phyloP scores from a whole-genome alignment of 345 rosid species.

The Rhodamnia argentea region DNA sequence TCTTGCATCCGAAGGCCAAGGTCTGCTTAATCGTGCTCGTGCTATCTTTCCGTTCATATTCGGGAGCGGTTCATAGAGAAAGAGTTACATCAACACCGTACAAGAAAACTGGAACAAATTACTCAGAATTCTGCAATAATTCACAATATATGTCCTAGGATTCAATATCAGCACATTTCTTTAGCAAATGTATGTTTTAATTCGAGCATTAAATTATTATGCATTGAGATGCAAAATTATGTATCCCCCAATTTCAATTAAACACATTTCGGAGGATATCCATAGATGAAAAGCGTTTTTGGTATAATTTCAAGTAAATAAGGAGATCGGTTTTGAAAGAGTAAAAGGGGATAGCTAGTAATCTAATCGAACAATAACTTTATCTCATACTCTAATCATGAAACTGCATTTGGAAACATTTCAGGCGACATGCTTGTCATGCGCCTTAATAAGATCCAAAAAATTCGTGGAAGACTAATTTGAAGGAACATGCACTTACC shows the following conservation, averaged over 20 bases:
- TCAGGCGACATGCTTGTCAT: neutral
- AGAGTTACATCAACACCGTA: neutral
- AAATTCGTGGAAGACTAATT: neutral
- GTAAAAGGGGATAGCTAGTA: neutral
- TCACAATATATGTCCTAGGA: neutral
- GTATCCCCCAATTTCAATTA: neutral
- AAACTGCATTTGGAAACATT: neutral
- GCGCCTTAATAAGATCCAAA: neutral
- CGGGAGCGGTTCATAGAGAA: slow-evolving; percentile 16
- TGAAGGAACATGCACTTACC: neutral
- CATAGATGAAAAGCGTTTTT: neutral
- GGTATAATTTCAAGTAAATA: neutral
- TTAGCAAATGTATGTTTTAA: neutral
- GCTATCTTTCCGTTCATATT: slow-evolving; percentile 5
- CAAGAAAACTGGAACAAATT: neutral
- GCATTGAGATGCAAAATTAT: neutral
- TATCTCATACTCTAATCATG: neutral
- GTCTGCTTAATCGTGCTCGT: slow-evolving; percentile 12
- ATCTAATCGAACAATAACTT: neutral
- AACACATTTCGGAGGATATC: neutral
- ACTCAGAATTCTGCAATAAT: neutral
- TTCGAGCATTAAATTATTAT: neutral
- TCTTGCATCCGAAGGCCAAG: slow-evolving; percentile 23
- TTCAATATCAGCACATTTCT: neutral
- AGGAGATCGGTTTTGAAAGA: neutral